Evolutionary conservation across 1,284 basidiomycete genomes (phyloP), one percentile per base, ranked within the genome.

Genomic region (Gymnopus androsaceus): DNA sequence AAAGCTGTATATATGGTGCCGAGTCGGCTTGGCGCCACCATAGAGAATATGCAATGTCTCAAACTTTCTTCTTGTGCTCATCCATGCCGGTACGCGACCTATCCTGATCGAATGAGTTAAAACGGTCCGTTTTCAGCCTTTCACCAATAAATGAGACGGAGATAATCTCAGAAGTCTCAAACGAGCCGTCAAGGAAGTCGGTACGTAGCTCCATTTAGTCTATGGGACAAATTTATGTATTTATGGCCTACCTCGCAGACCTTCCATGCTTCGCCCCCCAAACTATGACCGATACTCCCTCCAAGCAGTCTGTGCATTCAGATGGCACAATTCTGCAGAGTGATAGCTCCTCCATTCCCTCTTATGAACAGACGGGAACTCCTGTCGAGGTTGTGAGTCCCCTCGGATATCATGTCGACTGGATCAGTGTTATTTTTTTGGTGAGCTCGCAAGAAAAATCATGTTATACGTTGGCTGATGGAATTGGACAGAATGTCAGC

Each of bases 391-490:
- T 25, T 25, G 41, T 42, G 12, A 42, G 41, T 42, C 41, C 41
- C 28, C 41, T 42, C 25, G 41, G 41, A 27, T 42, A 42, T 27
- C 41, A 42, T 42, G 41, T 42, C 12, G 41, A 42, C n/a, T 42
- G 41, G 41, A 42, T 21, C 12, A 42, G 41, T n/a, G 41, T 42
- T 21, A 42, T 42, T 27, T 42, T 42, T 27, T 15, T 42, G 14
- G 41, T 42, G 14, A 42, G 41, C 9, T 25, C 14, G n/a, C 12
- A 14, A 12, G 25, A 12, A 21, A 25, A 14, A 15, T 12, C 12
- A 11, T 14, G 11, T 42, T 5, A 27, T 28, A 42, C 25, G 4
- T n/a, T 25, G 12, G 25, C 23, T 15, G 23, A 42, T 21, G 3
- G 38, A 19, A 17, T 8, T 28, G 9, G 3, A 23, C 25, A 42